Evolutionary conservation across 139 green algal genomes (phyloP).

Genomic region (Chlorella sp.): DNA sequence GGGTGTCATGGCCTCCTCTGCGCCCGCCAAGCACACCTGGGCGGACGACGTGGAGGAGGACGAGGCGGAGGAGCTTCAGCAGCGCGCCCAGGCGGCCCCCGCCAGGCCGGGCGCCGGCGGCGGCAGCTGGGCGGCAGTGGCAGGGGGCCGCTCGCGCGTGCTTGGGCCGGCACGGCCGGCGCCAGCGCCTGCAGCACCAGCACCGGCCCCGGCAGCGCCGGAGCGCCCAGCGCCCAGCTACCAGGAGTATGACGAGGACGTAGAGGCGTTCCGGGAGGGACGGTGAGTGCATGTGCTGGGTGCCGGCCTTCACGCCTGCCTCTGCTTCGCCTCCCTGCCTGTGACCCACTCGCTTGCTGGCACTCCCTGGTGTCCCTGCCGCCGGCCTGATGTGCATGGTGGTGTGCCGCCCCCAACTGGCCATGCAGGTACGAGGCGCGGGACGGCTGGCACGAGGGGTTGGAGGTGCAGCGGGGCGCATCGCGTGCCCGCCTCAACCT

Average conservation of each 20-base stretch:
- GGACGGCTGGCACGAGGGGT: slow-evolving; percentile 25
- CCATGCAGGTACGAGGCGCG: neutral
- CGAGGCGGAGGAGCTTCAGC: slow-evolving; percentile 8
- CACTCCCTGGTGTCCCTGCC: no score
- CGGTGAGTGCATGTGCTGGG: no score
- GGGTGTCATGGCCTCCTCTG: no score
- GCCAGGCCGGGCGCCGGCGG: neutral
- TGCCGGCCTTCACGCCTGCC: no score
- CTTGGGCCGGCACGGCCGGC: neutral
- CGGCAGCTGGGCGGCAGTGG: slow-evolving; percentile 4
- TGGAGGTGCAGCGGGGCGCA: slow-evolving; percentile 11
- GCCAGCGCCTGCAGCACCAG: neutral
- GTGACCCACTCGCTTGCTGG: no score
- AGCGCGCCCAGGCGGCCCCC: neutral
- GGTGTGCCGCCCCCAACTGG: neutral
- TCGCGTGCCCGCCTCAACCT: slow-evolving; percentile 23
- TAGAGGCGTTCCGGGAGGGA: no score
- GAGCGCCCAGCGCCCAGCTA: no score
- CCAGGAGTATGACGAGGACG: no score
- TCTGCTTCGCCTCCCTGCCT: no score
- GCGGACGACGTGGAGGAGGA: slow-evolving; percentile 32
- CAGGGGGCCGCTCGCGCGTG: neutral
- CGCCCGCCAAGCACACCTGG: slow-evolving; percentile 6
- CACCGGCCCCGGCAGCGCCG: neutral
- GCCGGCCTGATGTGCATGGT: no score